phyloP scores from a whole-genome alignment of 2,329 filamentous ascomycete genomes.

The Hypoxylon sp. region DNA sequence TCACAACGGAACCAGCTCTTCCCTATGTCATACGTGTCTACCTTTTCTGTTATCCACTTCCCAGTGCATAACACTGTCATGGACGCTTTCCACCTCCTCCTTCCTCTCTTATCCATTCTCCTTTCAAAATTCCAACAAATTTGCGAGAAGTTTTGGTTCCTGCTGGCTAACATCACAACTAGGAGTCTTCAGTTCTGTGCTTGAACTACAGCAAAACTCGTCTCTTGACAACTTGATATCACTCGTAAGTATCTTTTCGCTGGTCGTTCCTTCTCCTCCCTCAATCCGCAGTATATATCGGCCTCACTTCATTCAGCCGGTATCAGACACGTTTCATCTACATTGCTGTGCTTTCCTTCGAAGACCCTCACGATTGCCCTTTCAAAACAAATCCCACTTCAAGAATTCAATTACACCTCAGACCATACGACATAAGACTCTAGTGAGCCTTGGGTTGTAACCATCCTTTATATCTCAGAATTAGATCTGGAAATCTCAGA shows the following conservation, averaged over 20 bases:
- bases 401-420: neutral
- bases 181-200: neutral
- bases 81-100: neutral
- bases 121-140: neutral
- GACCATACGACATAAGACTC: neutral
- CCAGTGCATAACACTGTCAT: neutral
- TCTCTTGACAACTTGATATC: slow-evolving; percentile 5
- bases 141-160: neutral
- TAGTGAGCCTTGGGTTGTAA: neutral
- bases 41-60: neutral
- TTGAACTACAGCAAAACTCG: neutral
- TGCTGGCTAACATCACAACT: neutral
- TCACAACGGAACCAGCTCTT: neutral
- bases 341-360: neutral
- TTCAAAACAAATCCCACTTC: neutral
- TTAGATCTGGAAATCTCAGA: neutral
- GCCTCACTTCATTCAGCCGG: neutral
- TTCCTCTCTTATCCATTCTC: neutral
- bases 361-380: neutral
- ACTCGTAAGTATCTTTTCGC: slow-evolving; percentile 17
- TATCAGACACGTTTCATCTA: neutral
- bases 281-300: neutral
- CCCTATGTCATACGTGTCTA: neutral
- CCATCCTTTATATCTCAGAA: neutral
- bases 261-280: neutral